These are phyloP conservation scores for Limnanthes douglasii DNA, from an alignment of 345 rosid species.

Conservation along the genomic window DNA sequence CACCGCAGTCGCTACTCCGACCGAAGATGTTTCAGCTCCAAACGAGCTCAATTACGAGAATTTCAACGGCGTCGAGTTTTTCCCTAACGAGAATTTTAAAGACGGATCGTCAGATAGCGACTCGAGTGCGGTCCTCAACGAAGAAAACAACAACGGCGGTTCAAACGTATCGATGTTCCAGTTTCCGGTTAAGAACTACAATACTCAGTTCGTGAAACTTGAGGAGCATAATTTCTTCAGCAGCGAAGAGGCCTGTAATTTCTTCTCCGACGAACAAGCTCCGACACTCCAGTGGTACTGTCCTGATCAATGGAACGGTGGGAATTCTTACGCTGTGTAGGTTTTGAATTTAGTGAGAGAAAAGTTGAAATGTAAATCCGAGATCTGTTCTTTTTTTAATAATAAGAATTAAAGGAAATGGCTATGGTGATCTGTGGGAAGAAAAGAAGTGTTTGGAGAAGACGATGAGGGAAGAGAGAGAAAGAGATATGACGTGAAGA, in stretches of 20 bases:
- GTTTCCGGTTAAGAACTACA: conserved; percentile 14
- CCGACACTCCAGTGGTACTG: conserved; percentile 80
- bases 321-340: no score
- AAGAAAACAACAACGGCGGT: conserved; percentile 36
- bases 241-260: conserved; percentile 64
- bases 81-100: conserved; percentile 16
- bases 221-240: conserved; percentile 72
- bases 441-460: no score
- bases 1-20: conserved; percentile 2
- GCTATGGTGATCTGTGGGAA: no score
- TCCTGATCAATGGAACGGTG: no score
- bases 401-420: no score
- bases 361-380: no score
- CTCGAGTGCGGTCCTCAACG: conserved; percentile 72
- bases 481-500: no score
- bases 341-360: no score
- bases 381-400: no score
- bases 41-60: conserved; percentile 25
- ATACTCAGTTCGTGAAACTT: conserved; percentile 54
- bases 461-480: no score
- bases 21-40: conserved; percentile 10
- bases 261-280: conserved; percentile 79
- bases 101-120: conserved; percentile 79
- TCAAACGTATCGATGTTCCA: conserved; percentile 33
- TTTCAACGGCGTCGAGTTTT: conserved; percentile 19